Base-by-base conservation (phyloP, 768 basidiomycete genomes). In the Punctularia strigosozonata region DNA sequence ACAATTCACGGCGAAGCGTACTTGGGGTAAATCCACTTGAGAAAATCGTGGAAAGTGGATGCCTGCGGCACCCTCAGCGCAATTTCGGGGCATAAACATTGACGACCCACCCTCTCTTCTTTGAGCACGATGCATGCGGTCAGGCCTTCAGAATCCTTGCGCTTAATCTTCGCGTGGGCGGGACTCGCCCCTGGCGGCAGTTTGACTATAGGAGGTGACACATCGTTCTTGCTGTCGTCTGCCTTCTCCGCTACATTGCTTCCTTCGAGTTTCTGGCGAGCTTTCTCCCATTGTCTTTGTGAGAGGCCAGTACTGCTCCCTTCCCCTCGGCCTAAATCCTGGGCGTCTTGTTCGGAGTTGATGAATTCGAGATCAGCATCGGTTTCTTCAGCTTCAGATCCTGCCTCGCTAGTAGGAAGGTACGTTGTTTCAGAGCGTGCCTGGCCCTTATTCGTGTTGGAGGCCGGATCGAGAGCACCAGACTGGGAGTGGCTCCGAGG, bases 11-110 rank as follows among this genome's bases (percentile, higher is more conserved):
- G 33, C 6, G 25, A 39, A 10, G 19, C 81, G 51, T 59, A 90
- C 89, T 92, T 85, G 15, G 91, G 91, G 57, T 95, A 94, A 37
- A 91, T 76, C 55, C 80, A 92, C 63, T 85, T 87, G 42, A 95
- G 71, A 54, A 94, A 90, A 57, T 94, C 91, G 42, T 94, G 90
- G 56, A 95, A 92, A 8, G 80, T 86, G 53, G 64, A 71, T 2
- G 91, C 87, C 73, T 82, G 46, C 19, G 26, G 22, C 4, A 21
- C 14, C 13, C 3, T 10, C 21, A 10, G 17, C 15, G 21, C 15
- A 6, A 30, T 19, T 25, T 36, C 28, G 43, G 37, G 23, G 13
- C 10, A 6, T 25, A 41, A 20, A 41, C 36, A 19, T 37, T 20
- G 38, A 7, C 13, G 18, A 54, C 68, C 17, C 46, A 81, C 81